phyloP scores from a whole-genome alignment of 164 flowering plant genomes.

The Magnolia officinalis region DNA sequence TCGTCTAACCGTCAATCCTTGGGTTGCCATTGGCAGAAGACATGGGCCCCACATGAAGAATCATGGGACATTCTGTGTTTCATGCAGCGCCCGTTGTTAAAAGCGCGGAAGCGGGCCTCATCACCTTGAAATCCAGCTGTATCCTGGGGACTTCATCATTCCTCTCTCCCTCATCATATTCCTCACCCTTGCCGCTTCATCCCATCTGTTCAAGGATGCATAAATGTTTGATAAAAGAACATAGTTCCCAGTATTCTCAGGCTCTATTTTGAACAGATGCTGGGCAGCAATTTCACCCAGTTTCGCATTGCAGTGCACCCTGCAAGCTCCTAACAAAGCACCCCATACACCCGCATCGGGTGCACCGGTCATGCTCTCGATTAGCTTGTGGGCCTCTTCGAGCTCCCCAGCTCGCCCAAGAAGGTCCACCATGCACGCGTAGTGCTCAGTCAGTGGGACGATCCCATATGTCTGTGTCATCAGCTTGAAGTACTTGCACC shows the following conservation, averaged over 20 bases:
- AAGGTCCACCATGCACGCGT: conserved; percentile 44
- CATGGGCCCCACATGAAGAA: too few species aligned
- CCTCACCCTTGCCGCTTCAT: conserved; percentile 34
- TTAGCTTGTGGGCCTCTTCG: conserved; percentile 29
- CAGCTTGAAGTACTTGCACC: conserved; percentile 28
- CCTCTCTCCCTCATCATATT: conserved; percentile 26
- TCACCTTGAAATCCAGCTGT: conserved; percentile 31
- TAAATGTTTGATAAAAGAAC: conserved; percentile 39
- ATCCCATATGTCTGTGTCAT: conserved; percentile 30
- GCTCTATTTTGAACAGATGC: conserved; percentile 42
- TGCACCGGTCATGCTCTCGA: conserved; percentile 9
- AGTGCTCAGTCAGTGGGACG: conserved; percentile 34
- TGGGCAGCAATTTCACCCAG: conserved; percentile 42
- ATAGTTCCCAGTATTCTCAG: conserved; percentile 44
- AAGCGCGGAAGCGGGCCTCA: neutral
- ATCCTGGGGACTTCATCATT: conserved; percentile 37
- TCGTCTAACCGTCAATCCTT: too few species aligned
- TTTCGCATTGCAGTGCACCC: conserved; percentile 33
- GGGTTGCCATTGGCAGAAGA: too few species aligned
- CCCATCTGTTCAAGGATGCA: conserved; percentile 36
- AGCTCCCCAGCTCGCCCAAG: conserved; percentile 43
- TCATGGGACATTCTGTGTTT: too few species aligned
- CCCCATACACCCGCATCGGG: conserved; percentile 43
- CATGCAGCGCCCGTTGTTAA: too few species aligned
- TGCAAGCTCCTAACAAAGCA: conserved; percentile 38